Evolutionary conservation across 331 rosid species (phyloP).

Genomic region (Prunus yedoensis): DNA sequence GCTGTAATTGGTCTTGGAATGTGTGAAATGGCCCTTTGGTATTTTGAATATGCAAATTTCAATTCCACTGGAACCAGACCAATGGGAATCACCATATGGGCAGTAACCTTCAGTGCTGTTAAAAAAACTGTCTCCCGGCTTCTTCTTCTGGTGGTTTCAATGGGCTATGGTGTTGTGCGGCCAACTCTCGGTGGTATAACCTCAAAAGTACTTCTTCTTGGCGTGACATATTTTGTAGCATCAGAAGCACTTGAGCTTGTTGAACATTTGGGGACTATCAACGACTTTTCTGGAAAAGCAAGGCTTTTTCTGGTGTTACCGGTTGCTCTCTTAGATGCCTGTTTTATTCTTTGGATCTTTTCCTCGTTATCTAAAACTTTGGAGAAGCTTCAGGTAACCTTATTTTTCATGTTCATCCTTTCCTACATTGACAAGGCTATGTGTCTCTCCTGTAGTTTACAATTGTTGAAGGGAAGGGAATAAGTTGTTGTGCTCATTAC

Average conservation of each 20-base stretch:
- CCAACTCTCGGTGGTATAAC: slow-evolving; percentile 78
- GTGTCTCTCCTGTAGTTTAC: slow-evolving; percentile 6
- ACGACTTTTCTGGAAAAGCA: slow-evolving; percentile 74
- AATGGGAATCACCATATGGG: slow-evolving; percentile 70
- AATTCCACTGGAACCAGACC: slow-evolving; percentile 82
- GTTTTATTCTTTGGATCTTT: slow-evolving; percentile 88
- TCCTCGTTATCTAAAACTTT: slow-evolving; percentile 71
- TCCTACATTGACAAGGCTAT: not conserved
- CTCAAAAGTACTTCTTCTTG: slow-evolving; percentile 61
- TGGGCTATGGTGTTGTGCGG: slow-evolving; percentile 81
- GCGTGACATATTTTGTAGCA: slow-evolving; percentile 58
- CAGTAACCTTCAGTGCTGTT: slow-evolving; percentile 66
- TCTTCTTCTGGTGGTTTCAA: slow-evolving; percentile 71
- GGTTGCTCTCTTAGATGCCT: slow-evolving; percentile 79
- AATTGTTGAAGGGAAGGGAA: slow-evolving; percentile 7
- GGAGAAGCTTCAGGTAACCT: slow-evolving; percentile 86
- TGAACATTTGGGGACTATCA: slow-evolving; percentile 81
- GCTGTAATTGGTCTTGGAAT: slow-evolving; percentile 78
- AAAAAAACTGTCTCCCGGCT: slow-evolving; percentile 78
- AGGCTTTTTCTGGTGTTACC: slow-evolving; percentile 78
- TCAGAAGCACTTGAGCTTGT: slow-evolving; percentile 90
- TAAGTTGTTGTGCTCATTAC: not conserved
- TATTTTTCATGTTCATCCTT: slow-evolving; percentile 6
- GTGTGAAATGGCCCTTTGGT: slow-evolving; percentile 93
- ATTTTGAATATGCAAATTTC: slow-evolving; percentile 76